Conservation (phyloP, 2,329 filamentous ascomycete species). For the Aureobasidium sp. region DNA sequence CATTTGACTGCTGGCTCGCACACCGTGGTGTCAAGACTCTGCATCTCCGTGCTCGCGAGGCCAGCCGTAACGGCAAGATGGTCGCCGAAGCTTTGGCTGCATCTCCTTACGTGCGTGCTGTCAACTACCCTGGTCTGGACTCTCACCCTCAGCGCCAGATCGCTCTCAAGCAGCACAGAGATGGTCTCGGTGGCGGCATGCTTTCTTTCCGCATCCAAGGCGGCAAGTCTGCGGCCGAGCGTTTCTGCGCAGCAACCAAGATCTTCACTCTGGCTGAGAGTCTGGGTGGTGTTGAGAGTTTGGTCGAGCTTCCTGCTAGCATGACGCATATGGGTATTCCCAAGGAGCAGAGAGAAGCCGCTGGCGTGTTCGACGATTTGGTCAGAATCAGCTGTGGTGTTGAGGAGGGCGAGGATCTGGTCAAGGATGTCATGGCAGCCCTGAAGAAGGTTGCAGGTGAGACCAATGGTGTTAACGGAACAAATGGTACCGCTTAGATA, state of each 20-base stretch:
- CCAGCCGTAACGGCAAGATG: conserved; percentile 68
- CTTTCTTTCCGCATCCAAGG: conserved; percentile 90
- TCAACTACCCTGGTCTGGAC: conserved; percentile 90
- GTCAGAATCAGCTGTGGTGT: conserved; percentile 90
- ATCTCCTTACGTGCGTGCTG: conserved; percentile 72
- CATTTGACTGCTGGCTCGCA: conserved; percentile 97
- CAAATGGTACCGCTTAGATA: not conserved
- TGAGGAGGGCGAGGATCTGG: conserved; percentile 80
- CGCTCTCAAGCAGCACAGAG: conserved; percentile 81
- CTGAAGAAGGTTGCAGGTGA: conserved; percentile 63
- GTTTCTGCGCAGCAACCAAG: conserved; percentile 81
- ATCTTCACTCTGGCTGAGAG: conserved; percentile 93
- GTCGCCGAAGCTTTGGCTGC: conserved; percentile 70
- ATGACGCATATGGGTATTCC: conserved; percentile 99
- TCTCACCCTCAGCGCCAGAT: conserved; percentile 82
- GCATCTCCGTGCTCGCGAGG: conserved; percentile 82
- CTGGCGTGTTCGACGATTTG: conserved; percentile 90
- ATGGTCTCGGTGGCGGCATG: conserved; percentile 95
- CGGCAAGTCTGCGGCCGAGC: conserved; percentile 74
- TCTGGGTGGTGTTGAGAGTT: conserved; percentile 82
- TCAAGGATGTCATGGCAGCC: conserved; percentile 72
- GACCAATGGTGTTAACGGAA: conserved; percentile 28
- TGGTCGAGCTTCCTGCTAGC: conserved; percentile 84
- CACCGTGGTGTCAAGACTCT: conserved; percentile 96
- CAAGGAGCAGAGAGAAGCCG: conserved; percentile 77